Base-by-base conservation (phyloP, 257 asterid genomes). In the Solanum piurae region DNA sequence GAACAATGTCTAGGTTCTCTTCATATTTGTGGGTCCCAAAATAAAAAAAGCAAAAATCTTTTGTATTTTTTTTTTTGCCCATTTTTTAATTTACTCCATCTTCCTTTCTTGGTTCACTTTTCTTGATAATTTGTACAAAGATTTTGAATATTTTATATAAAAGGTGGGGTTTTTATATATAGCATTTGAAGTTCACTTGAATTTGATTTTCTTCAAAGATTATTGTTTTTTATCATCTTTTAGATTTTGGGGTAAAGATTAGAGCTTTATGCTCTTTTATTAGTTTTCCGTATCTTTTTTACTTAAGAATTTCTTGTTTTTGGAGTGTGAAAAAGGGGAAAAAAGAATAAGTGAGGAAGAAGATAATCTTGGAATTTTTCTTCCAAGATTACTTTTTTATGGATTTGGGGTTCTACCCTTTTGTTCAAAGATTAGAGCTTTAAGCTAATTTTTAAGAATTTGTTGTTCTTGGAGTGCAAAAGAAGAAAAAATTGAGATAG, bases 1-100 rank as follows among this genome's bases (percentile, higher is more conserved):
- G 40, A 80, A 80, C 6, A 77, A 64, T 74, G 89, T 80, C 86
- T 80, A 80, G 87, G 86, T 87, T 87, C 89, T 87, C 86, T 87
- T 87, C 89, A 80, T 42, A 64, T 80, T 64, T 36, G 84, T 87
- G 58, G 87, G 58, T 1, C 87, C 87, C 83, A 9, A 46, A 12
- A 16, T 3, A 23, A 3, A 42, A 80, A 20, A 76, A n/a, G 16
- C 36, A 75, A 79, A 76, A n/a, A 40, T 40, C 36, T 40, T 55
- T 40, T n/a, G 12, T 25, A n/a, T 76, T n/a, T 12, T n/a, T 1
- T 1, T 12, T 25, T 33, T 33, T 13, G 1, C 21, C 23, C 25
- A 4, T 4, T 20, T 66, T 44, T 49, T 49, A 13, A 58, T 33
- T 73, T 20, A 12, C 21, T 12, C 12, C 14, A 49, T 83, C 49